These are phyloP conservation scores for Coccomyxa subellipsoidea DNA, from an alignment of 163 green algal genomes.

Conservation along the genomic window DNA sequence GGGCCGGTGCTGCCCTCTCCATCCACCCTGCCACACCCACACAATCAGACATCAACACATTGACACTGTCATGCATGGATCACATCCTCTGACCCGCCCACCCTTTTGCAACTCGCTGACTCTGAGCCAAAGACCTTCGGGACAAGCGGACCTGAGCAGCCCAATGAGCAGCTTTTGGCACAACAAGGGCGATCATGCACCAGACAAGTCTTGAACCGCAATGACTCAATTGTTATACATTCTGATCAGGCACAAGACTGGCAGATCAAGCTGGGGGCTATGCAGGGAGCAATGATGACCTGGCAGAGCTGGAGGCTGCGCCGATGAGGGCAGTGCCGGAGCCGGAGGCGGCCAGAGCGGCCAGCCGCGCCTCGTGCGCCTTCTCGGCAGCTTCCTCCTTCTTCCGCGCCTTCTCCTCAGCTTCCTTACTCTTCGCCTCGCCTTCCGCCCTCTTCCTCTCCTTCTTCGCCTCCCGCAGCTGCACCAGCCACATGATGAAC, in stretches of 20 bases:
- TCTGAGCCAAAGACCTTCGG: too few relatives aligned
- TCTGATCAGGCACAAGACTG: too few relatives aligned
- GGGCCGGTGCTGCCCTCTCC: background rate
- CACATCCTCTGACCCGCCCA: too few relatives aligned
- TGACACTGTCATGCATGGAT: background rate
- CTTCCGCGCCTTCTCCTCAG: background rate
- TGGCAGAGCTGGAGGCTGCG: background rate
- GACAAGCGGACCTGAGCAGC: too few relatives aligned
- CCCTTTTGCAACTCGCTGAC: too few relatives aligned
- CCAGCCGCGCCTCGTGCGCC: background rate
- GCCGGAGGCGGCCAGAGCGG: background rate
- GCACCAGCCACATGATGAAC: too few relatives aligned
- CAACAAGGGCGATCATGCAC: too few relatives aligned
- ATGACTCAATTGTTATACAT: too few relatives aligned
- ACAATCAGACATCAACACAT: background rate
- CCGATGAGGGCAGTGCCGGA: background rate
- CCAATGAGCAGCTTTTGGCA: background rate
- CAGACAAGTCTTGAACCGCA: too few relatives aligned
- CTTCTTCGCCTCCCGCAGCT: background rate
- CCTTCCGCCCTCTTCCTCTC: background rate
- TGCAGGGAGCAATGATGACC: too few relatives aligned
- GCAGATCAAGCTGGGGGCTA: too few relatives aligned
- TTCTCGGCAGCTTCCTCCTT: background rate
- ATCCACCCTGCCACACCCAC: background rate
- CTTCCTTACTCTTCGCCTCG: background rate